Percentiles rank a stretch among this genome's conserved stretches.
These are phyloP conservation scores for Cyclotella cryptica DNA, from an alignment of 108 stramenopile genomes.

Conservation along the genomic window DNA sequence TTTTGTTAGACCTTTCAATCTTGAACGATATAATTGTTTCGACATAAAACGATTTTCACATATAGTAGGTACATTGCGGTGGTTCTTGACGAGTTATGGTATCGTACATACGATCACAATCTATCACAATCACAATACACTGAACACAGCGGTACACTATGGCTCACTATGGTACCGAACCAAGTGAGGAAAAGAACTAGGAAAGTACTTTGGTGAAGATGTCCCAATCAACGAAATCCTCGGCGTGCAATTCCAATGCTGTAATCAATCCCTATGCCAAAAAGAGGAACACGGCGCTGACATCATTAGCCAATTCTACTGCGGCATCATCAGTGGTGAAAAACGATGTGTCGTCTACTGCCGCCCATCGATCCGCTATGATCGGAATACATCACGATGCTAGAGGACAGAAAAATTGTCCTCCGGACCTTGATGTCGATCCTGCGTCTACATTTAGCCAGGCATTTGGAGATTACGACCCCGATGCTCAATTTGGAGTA, in stretches of 20 bases:
- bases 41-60: too few relatives aligned
- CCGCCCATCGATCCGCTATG: not conserved
- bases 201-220: too few relatives aligned
- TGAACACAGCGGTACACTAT: too few relatives aligned
- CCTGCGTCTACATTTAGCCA: constrained; percentile 57
- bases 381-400: not conserved
- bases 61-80: too few relatives aligned
- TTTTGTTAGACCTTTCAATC: too few relatives aligned
- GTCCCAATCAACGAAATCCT: too few relatives aligned
- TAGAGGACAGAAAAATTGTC: not conserved
- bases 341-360: not conserved
- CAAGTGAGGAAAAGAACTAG: too few relatives aligned
- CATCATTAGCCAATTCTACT: not conserved
- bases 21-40: too few relatives aligned
- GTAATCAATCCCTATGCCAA: constrained; percentile 42
- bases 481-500: constrained; percentile 49
- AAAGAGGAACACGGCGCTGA: constrained; percentile 18
- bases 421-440: constrained; percentile 22
- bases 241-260: not conserved
- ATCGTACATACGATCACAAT: too few relatives aligned
- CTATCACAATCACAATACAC: too few relatives aligned
- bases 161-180: too few relatives aligned
- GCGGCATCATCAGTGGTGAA: not conserved
- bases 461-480: constrained; percentile 68
- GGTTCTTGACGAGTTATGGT: too few relatives aligned